A percentile compares a stretch with the other conserved stretches of the same genome.
These are phyloP conservation scores for Kazachstania psychrophila DNA, from an alignment of 805 yeast genomes.

Conservation along the genomic window DNA sequence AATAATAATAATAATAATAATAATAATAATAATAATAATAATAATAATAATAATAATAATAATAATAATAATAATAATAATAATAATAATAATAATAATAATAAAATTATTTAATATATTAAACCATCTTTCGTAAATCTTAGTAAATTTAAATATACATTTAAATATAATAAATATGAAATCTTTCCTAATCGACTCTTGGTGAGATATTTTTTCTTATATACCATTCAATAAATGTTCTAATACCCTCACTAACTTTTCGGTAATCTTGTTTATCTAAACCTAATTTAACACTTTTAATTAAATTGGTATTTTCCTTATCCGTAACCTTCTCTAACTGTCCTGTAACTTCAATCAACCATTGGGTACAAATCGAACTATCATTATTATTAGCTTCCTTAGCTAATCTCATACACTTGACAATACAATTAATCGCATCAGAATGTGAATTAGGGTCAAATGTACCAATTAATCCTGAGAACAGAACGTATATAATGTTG, in stretches of 20 bases:
- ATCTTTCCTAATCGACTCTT: conserved; percentile 23
- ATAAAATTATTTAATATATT: too few relatives aligned
- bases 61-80: too few relatives aligned
- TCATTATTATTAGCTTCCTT: conserved; percentile 37
- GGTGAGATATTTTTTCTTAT: conserved; percentile 59
- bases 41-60: too few relatives aligned
- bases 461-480: conserved; percentile 60
- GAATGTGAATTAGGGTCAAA: conserved; percentile 62
- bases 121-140: too few relatives aligned
- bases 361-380: conserved; percentile 32
- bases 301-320: conserved; percentile 58
- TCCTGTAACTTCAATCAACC: conserved; percentile 46
- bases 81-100: too few relatives aligned
- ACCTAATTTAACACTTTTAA: conserved; percentile 48
- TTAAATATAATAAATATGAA: too few relatives aligned
- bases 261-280: conserved; percentile 61
- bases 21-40: too few relatives aligned
- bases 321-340: conserved; percentile 52
- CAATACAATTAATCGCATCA: conserved; percentile 67
- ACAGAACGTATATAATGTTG: conserved; percentile 39
- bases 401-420: conserved; percentile 51
- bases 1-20: too few relatives aligned
- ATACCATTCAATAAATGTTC: conserved; percentile 79
- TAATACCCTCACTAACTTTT: conserved; percentile 59
- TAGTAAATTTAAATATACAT: too few relatives aligned